These are phyloP conservation scores for Peziza echinospora DNA, from an alignment of 495 filamentous ascomycete species.

Conservation along the genomic window DNA sequence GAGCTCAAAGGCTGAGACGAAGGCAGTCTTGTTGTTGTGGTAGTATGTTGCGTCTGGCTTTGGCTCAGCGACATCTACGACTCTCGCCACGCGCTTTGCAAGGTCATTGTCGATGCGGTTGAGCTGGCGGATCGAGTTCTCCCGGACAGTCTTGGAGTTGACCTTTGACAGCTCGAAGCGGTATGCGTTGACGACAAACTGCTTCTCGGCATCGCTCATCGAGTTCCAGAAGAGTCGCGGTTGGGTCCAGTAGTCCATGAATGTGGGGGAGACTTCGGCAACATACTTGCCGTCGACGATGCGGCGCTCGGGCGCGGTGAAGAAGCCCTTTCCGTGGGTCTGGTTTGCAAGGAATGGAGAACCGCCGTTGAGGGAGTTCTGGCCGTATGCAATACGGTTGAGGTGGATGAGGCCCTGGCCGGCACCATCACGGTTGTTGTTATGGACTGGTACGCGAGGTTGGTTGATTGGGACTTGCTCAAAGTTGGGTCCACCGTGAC, in stretches of 20 bases:
- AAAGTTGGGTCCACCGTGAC: slow-evolving; percentile 51
- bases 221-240: slow-evolving; percentile 61
- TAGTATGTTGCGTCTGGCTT: slow-evolving; percentile 42
- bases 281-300: slow-evolving; percentile 31
- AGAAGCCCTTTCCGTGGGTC: slow-evolving; percentile 48
- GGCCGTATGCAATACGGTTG: slow-evolving; percentile 34
- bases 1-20: slow-evolving; percentile 36
- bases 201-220: slow-evolving; percentile 43
- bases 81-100: slow-evolving; percentile 40
- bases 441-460: slow-evolving; percentile 40
- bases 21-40: slow-evolving; percentile 43
- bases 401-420: slow-evolving; percentile 33
- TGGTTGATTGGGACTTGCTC: slow-evolving; percentile 57
- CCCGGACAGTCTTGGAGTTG: slow-evolving; percentile 31
- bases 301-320: slow-evolving; percentile 39
- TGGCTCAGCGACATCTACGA: slow-evolving; percentile 36
- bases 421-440: slow-evolving; percentile 49
- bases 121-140: slow-evolving; percentile 45
- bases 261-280: slow-evolving; percentile 39
- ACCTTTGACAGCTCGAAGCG: slow-evolving; percentile 50
- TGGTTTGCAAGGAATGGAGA: slow-evolving; percentile 49
- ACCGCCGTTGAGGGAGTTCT: slow-evolving; percentile 44
- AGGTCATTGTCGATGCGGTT: slow-evolving; percentile 51
- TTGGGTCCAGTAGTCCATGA: slow-evolving; percentile 57
- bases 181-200: slow-evolving; percentile 57